Conservation (phyloP, 2,329 filamentous ascomycete genomes). For the Aspergillus vadensis region DNA sequence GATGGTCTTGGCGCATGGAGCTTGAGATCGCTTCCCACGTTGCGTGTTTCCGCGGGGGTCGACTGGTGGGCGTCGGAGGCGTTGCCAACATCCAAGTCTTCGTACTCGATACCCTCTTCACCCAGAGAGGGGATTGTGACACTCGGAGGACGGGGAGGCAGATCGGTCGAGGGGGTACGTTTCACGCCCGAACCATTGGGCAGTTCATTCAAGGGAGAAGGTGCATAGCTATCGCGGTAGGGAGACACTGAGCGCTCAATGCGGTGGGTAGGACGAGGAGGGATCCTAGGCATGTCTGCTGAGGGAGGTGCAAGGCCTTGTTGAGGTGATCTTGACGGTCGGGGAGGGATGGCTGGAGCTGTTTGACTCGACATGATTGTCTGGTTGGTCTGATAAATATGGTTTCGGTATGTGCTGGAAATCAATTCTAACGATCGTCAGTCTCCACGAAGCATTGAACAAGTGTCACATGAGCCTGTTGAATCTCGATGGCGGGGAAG, state of each 20-base stretch:
- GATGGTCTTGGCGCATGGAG: slow-evolving; percentile 89
- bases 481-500: neutral
- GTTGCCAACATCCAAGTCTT: slow-evolving; percentile 55
- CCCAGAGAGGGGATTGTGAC: slow-evolving; percentile 83
- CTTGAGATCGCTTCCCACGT: slow-evolving; percentile 77
- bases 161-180: slow-evolving; percentile 39
- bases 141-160: slow-evolving; percentile 65
- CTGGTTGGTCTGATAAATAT: slow-evolving; percentile 12
- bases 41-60: slow-evolving; percentile 72
- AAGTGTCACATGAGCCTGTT: neutral
- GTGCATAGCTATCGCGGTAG: slow-evolving; percentile 75
- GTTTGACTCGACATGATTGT: slow-evolving; percentile 45
- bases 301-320: slow-evolving; percentile 42
- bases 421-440: slow-evolving; percentile 6
- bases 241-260: slow-evolving; percentile 76
- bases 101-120: slow-evolving; percentile 89
- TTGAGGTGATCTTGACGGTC: slow-evolving; percentile 58
- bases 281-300: slow-evolving; percentile 67
- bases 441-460: neutral
- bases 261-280: slow-evolving; percentile 71
- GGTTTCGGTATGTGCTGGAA: slow-evolving; percentile 4
- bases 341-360: slow-evolving; percentile 63
- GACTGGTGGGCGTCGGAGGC: slow-evolving; percentile 45
- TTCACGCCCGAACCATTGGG: slow-evolving; percentile 45
- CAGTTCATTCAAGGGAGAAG: slow-evolving; percentile 78